Conservation (phyloP, 148 eudicot genomes). For the Silene latifolia region DNA sequence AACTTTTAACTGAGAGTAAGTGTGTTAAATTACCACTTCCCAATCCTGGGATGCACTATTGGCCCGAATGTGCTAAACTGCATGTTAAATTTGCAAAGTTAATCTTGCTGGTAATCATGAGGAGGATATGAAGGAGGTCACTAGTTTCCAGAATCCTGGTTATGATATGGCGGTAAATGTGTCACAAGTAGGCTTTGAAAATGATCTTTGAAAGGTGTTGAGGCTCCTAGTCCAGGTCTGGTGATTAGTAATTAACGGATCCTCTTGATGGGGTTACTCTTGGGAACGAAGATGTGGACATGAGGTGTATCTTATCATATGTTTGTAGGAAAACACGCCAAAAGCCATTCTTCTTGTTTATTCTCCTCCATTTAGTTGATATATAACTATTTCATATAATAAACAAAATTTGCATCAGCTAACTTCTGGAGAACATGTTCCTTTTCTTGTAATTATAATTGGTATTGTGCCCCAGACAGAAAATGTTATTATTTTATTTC, state of each 20-base stretch:
- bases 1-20: background rate
- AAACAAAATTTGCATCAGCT: too few species aligned
- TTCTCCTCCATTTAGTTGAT: background rate
- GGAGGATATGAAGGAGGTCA: too few species aligned
- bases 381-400: background rate
- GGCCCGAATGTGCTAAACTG: too few species aligned
- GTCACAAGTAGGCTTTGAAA: background rate
- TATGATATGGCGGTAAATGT: too few species aligned
- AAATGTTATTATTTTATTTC: too few species aligned
- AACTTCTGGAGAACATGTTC: background rate
- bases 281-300: background rate
- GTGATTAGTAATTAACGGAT: background rate
- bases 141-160: too few species aligned
- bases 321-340: background rate
- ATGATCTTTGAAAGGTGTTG: background rate
- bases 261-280: background rate
- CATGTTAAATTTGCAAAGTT: too few species aligned
- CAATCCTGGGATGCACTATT: too few species aligned
- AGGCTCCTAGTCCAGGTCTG: too few species aligned
- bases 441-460: background rate
- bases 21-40: too few species aligned
- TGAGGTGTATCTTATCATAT: background rate
- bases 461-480: background rate
- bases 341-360: background rate
- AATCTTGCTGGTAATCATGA: too few species aligned